Evolutionary conservation across 2,329 filamentous ascomycete species (phyloP), one percentile per base, ranked within the genome.

Genomic region (Sclerotinia nivalis): DNA sequence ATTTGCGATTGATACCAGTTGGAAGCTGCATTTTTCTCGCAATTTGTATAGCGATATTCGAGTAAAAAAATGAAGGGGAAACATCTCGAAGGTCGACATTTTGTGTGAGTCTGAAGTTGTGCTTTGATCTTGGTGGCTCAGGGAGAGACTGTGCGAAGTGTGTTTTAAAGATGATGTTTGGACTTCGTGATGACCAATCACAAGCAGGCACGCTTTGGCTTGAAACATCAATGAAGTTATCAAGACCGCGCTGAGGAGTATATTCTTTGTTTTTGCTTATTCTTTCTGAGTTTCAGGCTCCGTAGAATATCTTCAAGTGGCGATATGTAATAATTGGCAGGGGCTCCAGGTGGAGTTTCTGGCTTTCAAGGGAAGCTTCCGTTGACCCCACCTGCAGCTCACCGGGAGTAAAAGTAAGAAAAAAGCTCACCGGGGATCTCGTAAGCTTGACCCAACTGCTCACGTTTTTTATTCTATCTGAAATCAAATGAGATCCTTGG

Each of bases 1-100:
- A 73, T 69, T 72, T 70, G 28, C 72, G 73, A 72, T 69, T 73
- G 50, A 73, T 25, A 70, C 47, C 61, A 43, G 7, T 69, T 34
- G 40, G 43, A 49, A 69, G 22, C 34, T 50, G 52, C 68, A 69
- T 66, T 49, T 43, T 69, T 37, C 37, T 54, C 37, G 43, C 10
- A 49, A 37, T 15, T 47, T 55, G 20, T 52, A 40, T 40, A 13
- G 34, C 15, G 59, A 69, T 20, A n/a, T 54, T 47, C 34, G 47
- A 54, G 22, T 12, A 18, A 20, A 2, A 34, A 18, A 55, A 52
- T 47, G 25, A 47, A 43, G 49, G 40, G 10, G 47, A 28, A 69
- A 55, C 49, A 69, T 56, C 15, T 56, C 18, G 58, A 58, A 25
- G 20, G 43, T 65, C n/a, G 40, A 31, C 47, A 52, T 69, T 69